Evolutionary conservation across 2,329 filamentous ascomycete genomes (phyloP), one percentile per base, ranked within the genome.

Genomic region (Colletotrichum tabaci): DNA sequence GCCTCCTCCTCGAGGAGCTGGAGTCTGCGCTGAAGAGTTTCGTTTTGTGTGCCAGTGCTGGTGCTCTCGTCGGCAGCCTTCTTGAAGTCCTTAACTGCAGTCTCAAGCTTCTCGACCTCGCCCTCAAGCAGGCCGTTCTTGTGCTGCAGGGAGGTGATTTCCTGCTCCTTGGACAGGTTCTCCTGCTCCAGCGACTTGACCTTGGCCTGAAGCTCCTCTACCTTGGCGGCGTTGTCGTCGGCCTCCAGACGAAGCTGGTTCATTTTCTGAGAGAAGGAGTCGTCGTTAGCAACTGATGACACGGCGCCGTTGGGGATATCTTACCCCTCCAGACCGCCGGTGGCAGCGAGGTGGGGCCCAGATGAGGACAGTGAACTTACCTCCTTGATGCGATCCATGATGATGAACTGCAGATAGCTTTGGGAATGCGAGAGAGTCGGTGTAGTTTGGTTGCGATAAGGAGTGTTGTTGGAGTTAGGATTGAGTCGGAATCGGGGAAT

Each of bases 1-100:
- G 95, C 95, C 88, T 99, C 96, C 86, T 98, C 96, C 88, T 99
- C 96, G 77, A 99, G 92, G 77, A 99, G 88, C 87, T 98, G 94
- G 82, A 98, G 89, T 87, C 94, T 94, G 85, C 96, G 91, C 87
- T 94, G 93, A 77, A 99, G 89, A 78, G 92, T 90, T 87, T 99
- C 96, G 84, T 96, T 96, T 85, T 97, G 94, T 81, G 92, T 94
- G 81, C 94, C 93, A 82, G 84, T 95, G 91, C 87, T 94, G 88
- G 84, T 91, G 87, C 93, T 93, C 84, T 96, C 93, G 81, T 93
- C 93, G 80, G 94, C 94, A 75, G 92, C 87, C 81, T 92, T 92
- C 90, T 99, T 99, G 83, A 92, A 90, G 77, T 97, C 94, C 86
- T 94, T 94, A 83, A 98, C 89, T 78, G 88, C 86, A 75, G 85